Percentiles rank a stretch among this genome's conserved stretches.
Conservation (phyloP, 2,329 filamentous ascomycete genomes). For the Pyrenophora seminiperda region DNA sequence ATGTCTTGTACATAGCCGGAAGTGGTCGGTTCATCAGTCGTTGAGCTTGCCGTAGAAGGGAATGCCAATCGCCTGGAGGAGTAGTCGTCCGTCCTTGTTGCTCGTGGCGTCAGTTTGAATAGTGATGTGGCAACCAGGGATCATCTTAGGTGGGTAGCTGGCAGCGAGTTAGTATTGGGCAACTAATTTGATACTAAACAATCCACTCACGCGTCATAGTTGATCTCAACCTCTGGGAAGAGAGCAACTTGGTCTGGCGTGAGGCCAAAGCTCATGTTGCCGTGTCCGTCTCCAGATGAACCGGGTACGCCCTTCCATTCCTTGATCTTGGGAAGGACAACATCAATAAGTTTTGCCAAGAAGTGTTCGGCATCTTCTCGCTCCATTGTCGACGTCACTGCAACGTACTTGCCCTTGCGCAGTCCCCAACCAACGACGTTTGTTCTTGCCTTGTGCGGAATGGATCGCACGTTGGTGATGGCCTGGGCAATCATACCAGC, state of each 20-base stretch:
- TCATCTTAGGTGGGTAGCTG: slow-evolving; percentile 72
- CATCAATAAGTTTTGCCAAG: slow-evolving; percentile 83
- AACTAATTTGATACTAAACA: background rate
- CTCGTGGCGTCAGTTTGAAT: slow-evolving; percentile 84
- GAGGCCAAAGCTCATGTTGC: slow-evolving; percentile 86
- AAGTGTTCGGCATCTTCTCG: slow-evolving; percentile 89
- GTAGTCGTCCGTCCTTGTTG: slow-evolving; percentile 80
- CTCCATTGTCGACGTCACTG: slow-evolving; percentile 76
- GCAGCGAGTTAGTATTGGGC: slow-evolving; percentile 11
- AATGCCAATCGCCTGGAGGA: slow-evolving; percentile 73
- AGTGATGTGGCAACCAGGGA: slow-evolving; percentile 82
- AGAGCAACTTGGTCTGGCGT: slow-evolving; percentile 73
- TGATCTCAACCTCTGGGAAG: slow-evolving; percentile 94
- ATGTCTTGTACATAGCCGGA: slow-evolving; percentile 23
- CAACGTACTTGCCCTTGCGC: slow-evolving; percentile 70
- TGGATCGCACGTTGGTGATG: slow-evolving; percentile 77
- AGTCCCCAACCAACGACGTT: slow-evolving; percentile 79
- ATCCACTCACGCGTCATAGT: slow-evolving; percentile 80
- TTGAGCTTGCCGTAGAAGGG: slow-evolving; percentile 80
- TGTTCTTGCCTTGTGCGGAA: slow-evolving; percentile 70
- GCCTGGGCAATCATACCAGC: slow-evolving; percentile 83
- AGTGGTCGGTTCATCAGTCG: slow-evolving; percentile 25
- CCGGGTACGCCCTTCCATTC: slow-evolving; percentile 86
- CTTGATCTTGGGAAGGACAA: slow-evolving; percentile 94
- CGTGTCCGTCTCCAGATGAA: slow-evolving; percentile 80